Evolutionary conservation across 768 basidiomycete species (phyloP).

Genomic region (Pleurotus eryngii): DNA sequence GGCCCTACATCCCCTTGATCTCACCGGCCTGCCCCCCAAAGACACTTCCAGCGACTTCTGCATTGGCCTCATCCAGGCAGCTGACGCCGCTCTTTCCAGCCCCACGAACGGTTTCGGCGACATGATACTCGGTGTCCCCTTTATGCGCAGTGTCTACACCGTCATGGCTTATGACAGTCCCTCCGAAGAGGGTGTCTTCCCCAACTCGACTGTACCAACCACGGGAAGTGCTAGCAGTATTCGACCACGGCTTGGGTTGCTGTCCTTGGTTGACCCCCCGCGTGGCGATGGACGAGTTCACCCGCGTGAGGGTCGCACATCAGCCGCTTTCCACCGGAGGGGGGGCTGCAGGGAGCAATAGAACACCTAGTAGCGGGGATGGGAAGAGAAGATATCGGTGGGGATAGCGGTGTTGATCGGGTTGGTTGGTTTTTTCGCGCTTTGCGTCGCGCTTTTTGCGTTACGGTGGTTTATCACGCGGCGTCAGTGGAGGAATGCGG

Average conservation of each 20-base stretch:
- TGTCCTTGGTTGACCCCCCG: conserved; percentile 63
- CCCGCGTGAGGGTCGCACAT: conserved; percentile 63
- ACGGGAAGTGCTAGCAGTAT: conserved; percentile 17
- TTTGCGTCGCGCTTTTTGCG: conserved; percentile 53
- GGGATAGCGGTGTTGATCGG: conserved; percentile 64
- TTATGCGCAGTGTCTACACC: conserved; percentile 72
- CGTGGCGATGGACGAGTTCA: conserved; percentile 62
- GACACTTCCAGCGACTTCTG: conserved; percentile 47
- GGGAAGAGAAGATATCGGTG: conserved; percentile 44
- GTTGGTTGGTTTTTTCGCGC: conserved; percentile 53
- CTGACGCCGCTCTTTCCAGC: conserved; percentile 36
- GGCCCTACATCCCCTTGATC: conserved; percentile 72
- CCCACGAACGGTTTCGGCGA: conserved; percentile 44
- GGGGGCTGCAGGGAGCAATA: conserved; percentile 9
- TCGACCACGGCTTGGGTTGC: conserved; percentile 52
- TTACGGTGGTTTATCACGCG: conserved; percentile 48
- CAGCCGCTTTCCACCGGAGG: conserved; percentile 41
- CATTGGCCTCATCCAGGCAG: conserved; percentile 65
- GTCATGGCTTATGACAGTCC: conserved; percentile 68
- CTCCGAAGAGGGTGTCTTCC: conserved; percentile 41
- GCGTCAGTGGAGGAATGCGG: conserved; percentile 27
- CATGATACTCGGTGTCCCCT: conserved; percentile 77
- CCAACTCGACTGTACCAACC: conserved; percentile 15
- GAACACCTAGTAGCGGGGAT: conserved; percentile 9
- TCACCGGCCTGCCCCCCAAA: conserved; percentile 47